These are phyloP conservation scores for Ceratobasidium sp. DNA, from an alignment of 1,284 basidiomycete genomes.

Conservation along the genomic window DNA sequence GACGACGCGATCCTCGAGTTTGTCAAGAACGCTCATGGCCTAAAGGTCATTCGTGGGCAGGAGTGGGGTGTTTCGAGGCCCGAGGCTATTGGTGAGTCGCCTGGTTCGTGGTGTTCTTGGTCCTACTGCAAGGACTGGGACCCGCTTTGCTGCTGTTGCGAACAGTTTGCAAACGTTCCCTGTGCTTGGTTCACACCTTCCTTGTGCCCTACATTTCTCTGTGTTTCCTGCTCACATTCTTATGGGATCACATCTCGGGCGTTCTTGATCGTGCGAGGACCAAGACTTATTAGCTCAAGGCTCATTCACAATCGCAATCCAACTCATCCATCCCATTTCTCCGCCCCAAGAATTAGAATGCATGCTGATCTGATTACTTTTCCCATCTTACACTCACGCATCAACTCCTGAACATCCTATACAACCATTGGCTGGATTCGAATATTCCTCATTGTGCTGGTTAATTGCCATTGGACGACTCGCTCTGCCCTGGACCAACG, in stretches of 20 bases:
- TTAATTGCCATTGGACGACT: background rate
- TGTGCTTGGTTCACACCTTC: constrained; percentile 16
- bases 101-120: constrained; percentile 13
- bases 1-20: constrained; percentile 75
- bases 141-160: constrained; percentile 41
- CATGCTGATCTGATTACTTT: constrained; percentile 12
- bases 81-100: constrained; percentile 66
- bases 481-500: background rate
- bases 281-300: constrained; percentile 9
- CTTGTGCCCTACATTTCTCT: background rate
- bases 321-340: constrained; percentile 21
- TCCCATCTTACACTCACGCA: background rate
- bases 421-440: background rate
- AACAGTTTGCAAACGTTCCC: constrained; percentile 35
- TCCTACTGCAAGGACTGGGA: background rate
- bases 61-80: constrained; percentile 68
- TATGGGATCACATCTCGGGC: constrained; percentile 16
- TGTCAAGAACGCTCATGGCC: constrained; percentile 88
- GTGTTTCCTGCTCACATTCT: background rate
- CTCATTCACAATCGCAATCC: background rate
- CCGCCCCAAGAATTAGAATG: constrained; percentile 14
- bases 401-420: background rate
- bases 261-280: background rate
- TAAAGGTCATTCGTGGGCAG: constrained; percentile 81
- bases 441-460: background rate